phyloP scores from a whole-genome alignment of 495 filamentous ascomycete genomes.

The Penicillium antarcticum region DNA sequence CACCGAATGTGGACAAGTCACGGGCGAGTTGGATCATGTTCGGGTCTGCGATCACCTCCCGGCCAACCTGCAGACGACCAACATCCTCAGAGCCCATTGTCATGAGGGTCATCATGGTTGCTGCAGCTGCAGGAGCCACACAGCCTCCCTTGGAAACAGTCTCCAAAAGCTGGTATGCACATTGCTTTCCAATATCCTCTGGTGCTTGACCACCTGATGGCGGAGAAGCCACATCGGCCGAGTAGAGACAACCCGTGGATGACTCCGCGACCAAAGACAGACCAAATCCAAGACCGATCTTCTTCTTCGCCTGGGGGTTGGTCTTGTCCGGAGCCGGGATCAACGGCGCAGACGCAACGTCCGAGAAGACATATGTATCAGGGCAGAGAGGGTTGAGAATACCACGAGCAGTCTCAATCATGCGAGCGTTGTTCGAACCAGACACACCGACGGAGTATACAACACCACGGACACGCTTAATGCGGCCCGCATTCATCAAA shows the following conservation, averaged over 20 bases:
- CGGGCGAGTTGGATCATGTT: slow-evolving; percentile 73
- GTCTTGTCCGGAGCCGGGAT: slow-evolving; percentile 59
- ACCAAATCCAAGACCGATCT: slow-evolving; percentile 83
- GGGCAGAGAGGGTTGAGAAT: slow-evolving; percentile 80
- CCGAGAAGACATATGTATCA: slow-evolving; percentile 84
- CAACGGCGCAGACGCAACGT: slow-evolving; percentile 69
- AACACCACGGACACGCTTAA: slow-evolving; percentile 87
- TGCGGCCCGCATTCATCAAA: slow-evolving; percentile 74
- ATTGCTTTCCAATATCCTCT: slow-evolving; percentile 85
- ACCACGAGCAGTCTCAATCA: slow-evolving; percentile 88
- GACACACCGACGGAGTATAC: slow-evolving; percentile 89
- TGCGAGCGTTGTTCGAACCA: slow-evolving; percentile 86
- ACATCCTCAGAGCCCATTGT: slow-evolving; percentile 86
- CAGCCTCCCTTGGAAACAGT: slow-evolving; percentile 77
- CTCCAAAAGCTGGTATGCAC: slow-evolving; percentile 87
- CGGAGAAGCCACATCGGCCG: slow-evolving; percentile 81
- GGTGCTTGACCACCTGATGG: slow-evolving; percentile 76
- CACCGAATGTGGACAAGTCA: slow-evolving; percentile 81
- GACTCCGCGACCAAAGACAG: slow-evolving; percentile 88
- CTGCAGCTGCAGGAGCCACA: slow-evolving; percentile 63
- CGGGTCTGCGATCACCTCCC: slow-evolving; percentile 75
- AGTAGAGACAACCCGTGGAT: slow-evolving; percentile 77
- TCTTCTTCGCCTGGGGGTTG: slow-evolving; percentile 59
- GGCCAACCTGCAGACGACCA: slow-evolving; percentile 57
- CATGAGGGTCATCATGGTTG: slow-evolving; percentile 82